phyloP scores from a whole-genome alignment of 129 eudicot genomes.

The Calendula officinalis region DNA sequence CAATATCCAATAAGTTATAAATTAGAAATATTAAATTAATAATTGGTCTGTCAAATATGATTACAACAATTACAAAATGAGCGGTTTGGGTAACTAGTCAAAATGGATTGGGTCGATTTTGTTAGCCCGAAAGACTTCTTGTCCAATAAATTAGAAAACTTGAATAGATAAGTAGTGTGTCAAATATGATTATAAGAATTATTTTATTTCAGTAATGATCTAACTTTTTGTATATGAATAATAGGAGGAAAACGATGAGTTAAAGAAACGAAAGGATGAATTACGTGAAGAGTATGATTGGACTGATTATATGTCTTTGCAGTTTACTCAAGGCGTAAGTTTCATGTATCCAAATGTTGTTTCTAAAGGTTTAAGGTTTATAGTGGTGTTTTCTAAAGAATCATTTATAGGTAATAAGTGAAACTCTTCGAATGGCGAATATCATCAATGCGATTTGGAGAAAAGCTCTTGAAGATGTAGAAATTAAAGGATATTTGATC shows the following conservation, averaged over 20 bases:
- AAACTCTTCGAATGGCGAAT: slow-evolving; percentile 90
- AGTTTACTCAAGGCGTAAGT: slow-evolving; percentile 76
- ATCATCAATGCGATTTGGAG: slow-evolving; percentile 94
- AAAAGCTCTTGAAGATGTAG: slow-evolving; percentile 77
- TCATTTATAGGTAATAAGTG: slow-evolving; percentile 68
- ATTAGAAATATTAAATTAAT: too few relatives aligned
- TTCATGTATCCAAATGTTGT: slow-evolving; percentile 8
- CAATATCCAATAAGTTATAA: too few relatives aligned
- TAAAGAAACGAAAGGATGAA: slow-evolving; percentile 55
- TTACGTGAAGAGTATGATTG: slow-evolving; percentile 53
- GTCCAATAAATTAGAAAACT: too few relatives aligned
- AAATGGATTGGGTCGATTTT: too few relatives aligned
- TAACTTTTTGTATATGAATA: neutral
- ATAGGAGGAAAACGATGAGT: slow-evolving; percentile 70
- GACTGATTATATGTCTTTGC: slow-evolving; percentile 70
- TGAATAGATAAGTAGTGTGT: neutral
- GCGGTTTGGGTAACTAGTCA: too few relatives aligned
- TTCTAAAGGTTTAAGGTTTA: slow-evolving; percentile 7
- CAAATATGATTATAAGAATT: neutral
- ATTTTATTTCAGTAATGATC: neutral
- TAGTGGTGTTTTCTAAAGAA: neutral
- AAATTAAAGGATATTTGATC: slow-evolving; percentile 80
- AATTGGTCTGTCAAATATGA: too few relatives aligned
- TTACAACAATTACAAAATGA: too few relatives aligned
- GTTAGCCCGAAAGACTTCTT: too few relatives aligned